Percentiles rank a stretch among this genome's conserved stretches.
Evolutionary conservation across 2,329 filamentous ascomycete genomes (phyloP).

Genomic region (Aspergillus eucalypticola): DNA sequence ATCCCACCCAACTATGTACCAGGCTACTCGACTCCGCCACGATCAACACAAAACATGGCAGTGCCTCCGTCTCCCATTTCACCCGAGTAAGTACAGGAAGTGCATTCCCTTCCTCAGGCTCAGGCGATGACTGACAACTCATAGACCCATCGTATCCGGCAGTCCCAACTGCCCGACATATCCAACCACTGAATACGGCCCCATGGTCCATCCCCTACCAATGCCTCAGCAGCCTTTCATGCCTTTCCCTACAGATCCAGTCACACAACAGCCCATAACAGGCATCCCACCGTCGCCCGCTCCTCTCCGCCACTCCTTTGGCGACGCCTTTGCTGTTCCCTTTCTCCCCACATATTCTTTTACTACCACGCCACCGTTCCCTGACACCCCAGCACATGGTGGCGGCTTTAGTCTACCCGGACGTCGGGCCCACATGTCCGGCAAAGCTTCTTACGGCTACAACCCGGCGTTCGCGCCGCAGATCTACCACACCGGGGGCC

Average conservation of each 20-base stretch:
- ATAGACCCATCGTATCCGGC: not conserved
- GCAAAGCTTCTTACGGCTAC: conserved; percentile 16
- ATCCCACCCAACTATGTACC: conserved; percentile 30
- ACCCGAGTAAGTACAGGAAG: conserved; percentile 35
- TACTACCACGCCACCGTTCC: conserved; percentile 19
- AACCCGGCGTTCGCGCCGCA: conserved; percentile 10
- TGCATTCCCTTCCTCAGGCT: not conserved
- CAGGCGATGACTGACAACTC: not conserved
- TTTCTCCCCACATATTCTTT: conserved; percentile 33
- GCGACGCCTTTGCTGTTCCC: conserved; percentile 29
- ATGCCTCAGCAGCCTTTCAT: conserved; percentile 29
- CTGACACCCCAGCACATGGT: conserved; percentile 7
- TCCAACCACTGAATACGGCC: conserved; percentile 29
- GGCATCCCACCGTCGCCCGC: conserved; percentile 32
- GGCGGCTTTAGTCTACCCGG: conserved; percentile 6
- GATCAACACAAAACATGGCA: conserved; percentile 28
- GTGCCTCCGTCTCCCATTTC: conserved; percentile 38
- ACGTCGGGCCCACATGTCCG: conserved; percentile 3
- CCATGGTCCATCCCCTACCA: conserved; percentile 26
- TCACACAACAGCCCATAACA: conserved; percentile 21
- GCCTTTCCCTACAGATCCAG: conserved; percentile 30
- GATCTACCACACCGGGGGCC: conserved; percentile 12
- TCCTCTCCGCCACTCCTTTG: conserved; percentile 30
- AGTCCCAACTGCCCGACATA: conserved; percentile 25
- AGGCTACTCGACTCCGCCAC: conserved; percentile 38